Percentiles rank a stretch among this genome's conserved stretches.
phyloP scores from a whole-genome alignment of 1,284 basidiomycete species.

The Ceratobasidium sp. region DNA sequence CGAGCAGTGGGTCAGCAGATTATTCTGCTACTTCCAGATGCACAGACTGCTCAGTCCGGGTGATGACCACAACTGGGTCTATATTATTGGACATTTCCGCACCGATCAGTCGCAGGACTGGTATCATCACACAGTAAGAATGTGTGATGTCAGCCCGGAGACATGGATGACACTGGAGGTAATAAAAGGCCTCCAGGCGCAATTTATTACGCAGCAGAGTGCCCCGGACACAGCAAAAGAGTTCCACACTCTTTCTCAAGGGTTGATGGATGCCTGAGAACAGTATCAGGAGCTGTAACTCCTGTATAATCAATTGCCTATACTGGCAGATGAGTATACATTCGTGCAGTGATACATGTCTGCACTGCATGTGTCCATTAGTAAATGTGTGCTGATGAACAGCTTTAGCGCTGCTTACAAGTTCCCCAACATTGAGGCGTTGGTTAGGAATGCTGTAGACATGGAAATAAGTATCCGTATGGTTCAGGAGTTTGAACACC shows the following conservation, averaged over 20 bases:
- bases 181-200: not conserved
- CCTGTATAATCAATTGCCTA: not conserved
- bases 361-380: not conserved
- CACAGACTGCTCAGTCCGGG: not conserved
- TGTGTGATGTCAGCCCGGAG: not conserved
- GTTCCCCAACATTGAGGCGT: not conserved
- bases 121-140: constrained; percentile 1
- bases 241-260: not conserved
- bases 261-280: constrained; percentile 4
- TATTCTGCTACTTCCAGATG: not conserved
- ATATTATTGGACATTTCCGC: not conserved
- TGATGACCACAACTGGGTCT: not conserved
- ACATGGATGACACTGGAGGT: constrained; percentile 6
- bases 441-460: constrained; percentile 3
- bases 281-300: not conserved
- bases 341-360: not conserved
- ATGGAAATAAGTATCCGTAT: not conserved
- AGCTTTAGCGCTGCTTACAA: constrained; percentile 6
- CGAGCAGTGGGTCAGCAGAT: constrained; percentile 11
- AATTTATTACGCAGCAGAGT: not conserved
- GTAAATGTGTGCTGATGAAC: not conserved
- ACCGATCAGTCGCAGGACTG: not conserved
- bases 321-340: not conserved
- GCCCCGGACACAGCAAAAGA: not conserved
- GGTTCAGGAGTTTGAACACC: constrained; percentile 1